A percentile compares a stretch with the other conserved stretches of the same genome.
Conservation (phyloP, 192 early-diverging fungal species). For the Coemansia reversa region DNA sequence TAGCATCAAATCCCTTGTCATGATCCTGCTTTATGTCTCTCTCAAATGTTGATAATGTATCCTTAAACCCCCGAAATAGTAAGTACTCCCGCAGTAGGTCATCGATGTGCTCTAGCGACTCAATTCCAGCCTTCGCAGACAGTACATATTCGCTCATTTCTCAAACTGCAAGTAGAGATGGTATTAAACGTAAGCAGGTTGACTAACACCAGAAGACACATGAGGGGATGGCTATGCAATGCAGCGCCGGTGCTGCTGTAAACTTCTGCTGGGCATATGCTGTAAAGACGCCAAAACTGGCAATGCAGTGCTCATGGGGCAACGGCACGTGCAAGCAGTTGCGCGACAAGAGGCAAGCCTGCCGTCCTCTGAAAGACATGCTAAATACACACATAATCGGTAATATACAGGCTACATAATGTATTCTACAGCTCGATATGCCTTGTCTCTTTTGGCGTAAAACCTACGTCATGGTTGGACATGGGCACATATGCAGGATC, state of each 20-base stretch:
- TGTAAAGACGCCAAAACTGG: background rate
- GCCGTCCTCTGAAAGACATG: background rate
- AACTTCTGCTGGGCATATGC: background rate
- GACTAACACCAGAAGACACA: background rate
- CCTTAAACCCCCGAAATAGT: conserved; percentile 47
- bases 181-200: background rate
- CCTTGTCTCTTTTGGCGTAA: conserved; percentile 49
- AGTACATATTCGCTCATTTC: conserved; percentile 29
- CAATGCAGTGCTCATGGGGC: conserved; percentile 14
- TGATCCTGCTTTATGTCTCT: conserved; percentile 40
- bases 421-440: conserved; percentile 37
- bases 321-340: conserved; percentile 13
- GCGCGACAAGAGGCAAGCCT: background rate
- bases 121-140: conserved; percentile 52
- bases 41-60: conserved; percentile 41
- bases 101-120: conserved; percentile 50
- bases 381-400: background rate
- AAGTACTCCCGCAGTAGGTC: conserved; percentile 53
- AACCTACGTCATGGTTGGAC: conserved; percentile 16
- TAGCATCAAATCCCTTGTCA: conserved; percentile 45
- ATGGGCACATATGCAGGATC: conserved; percentile 13
- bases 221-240: background rate
- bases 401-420: background rate
- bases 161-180: background rate
- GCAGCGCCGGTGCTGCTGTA: background rate